phyloP scores from a whole-genome alignment of 306 rosid genomes.

The Glycine latifolia region DNA sequence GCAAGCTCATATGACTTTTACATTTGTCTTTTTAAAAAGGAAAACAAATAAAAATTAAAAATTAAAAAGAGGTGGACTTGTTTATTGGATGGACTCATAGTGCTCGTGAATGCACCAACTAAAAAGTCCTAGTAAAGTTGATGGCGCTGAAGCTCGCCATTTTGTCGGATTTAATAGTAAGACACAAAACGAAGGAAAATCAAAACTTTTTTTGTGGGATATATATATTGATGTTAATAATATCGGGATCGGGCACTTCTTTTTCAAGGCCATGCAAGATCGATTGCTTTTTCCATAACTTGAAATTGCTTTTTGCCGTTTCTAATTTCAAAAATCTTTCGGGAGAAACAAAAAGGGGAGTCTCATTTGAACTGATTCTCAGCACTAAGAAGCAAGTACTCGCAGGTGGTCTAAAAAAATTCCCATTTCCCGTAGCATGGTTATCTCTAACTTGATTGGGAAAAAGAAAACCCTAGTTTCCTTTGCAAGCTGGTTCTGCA shows the following conservation, averaged over 20 bases:
- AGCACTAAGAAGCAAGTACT: constrained; percentile 9
- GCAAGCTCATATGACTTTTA: constrained; percentile 58
- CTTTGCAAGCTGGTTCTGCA: constrained; percentile 37
- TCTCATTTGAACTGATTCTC: constrained; percentile 32
- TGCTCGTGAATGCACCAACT: constrained; percentile 51
- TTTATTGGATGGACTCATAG: not conserved
- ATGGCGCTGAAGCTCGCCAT: constrained; percentile 52
- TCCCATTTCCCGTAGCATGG: constrained; percentile 41
- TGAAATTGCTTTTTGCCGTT: constrained; percentile 30
- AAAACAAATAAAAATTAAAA: not conserved
- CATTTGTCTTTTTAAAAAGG: constrained; percentile 43
- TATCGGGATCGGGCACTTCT: constrained; percentile 39
- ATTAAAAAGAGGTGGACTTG: not conserved
- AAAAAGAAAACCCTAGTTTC: constrained; percentile 59
- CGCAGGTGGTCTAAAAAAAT: constrained; percentile 48
- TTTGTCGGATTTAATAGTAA: constrained; percentile 42
- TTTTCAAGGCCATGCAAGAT: constrained; percentile 47
- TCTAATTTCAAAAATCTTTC: constrained; percentile 7
- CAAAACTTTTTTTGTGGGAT: not conserved
- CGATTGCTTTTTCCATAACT: constrained; percentile 10
- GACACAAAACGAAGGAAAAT: constrained; percentile 9
- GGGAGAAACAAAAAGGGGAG: constrained; percentile 1
- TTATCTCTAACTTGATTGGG: constrained; percentile 48
- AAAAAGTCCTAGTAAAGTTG: constrained; percentile 49
- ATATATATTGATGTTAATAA: not conserved